These are phyloP conservation scores for Lipomyces sp. DNA, from an alignment of 805 yeast species.

Conservation along the genomic window DNA sequence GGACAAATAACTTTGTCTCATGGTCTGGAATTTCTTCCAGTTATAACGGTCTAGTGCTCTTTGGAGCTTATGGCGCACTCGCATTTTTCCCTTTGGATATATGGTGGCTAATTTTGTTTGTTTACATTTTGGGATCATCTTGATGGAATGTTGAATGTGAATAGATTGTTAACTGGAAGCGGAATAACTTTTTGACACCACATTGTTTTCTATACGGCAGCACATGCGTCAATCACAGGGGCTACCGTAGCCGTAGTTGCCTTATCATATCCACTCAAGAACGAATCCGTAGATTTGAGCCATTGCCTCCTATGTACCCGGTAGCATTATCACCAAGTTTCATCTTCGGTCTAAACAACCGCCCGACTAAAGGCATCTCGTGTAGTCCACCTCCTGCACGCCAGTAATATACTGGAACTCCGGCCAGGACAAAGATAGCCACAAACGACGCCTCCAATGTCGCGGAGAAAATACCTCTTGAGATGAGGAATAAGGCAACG, in stretches of 20 bases:
- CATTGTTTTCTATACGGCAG: too few relatives aligned
- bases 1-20: neutral
- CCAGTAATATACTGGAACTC: conserved; percentile 44
- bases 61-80: neutral
- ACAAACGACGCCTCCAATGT: conserved; percentile 45
- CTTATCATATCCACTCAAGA: neutral
- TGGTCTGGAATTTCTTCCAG: neutral
- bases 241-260: too few relatives aligned
- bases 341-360: conserved; percentile 21
- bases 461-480: conserved; percentile 44
- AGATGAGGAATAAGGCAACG: conserved; percentile 47
- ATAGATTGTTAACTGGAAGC: too few relatives aligned
- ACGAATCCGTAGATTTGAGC: neutral
- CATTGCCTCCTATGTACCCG: neutral
- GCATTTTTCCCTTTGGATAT: neutral
- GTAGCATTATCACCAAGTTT: neutral
- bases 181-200: too few relatives aligned
- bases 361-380: conserved; percentile 26
- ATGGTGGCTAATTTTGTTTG: neutral
- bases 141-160: too few relatives aligned
- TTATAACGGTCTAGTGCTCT: too few relatives aligned
- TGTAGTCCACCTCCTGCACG: conserved; percentile 30
- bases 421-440: conserved; percentile 41
- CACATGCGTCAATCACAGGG: too few relatives aligned
- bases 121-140: too few relatives aligned